These are phyloP conservation scores for Arthroderma sp. DNA, from an alignment of 2,329 filamentous ascomycete species.

Conservation along the genomic window DNA sequence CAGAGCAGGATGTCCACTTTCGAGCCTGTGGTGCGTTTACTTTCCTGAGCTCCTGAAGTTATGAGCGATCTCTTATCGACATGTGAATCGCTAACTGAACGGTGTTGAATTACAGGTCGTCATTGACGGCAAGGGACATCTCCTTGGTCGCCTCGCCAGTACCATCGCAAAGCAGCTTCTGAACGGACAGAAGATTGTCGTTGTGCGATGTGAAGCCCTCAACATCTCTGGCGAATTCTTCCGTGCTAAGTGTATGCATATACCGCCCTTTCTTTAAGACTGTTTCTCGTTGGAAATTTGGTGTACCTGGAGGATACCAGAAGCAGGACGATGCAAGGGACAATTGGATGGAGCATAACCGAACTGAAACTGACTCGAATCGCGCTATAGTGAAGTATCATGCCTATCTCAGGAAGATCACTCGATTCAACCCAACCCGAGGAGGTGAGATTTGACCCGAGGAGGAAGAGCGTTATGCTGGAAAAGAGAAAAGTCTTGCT, in stretches of 20 bases:
- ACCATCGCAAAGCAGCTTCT: constrained; percentile 99
- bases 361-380: constrained; percentile 1
- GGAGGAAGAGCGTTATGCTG: background rate
- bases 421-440: constrained; percentile 97
- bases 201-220: constrained; percentile 96
- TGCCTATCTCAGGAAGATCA: constrained; percentile 99
- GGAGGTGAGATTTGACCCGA: constrained; percentile 55
- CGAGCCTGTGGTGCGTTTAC: constrained; percentile 49
- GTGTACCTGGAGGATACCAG: background rate
- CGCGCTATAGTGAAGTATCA: constrained; percentile 88
- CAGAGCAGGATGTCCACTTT: constrained; percentile 50
- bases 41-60: constrained; percentile 1
- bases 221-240: constrained; percentile 99
- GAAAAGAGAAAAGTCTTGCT: constrained; percentile 2
- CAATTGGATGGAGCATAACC: background rate
- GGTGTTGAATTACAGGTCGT: constrained; percentile 55
- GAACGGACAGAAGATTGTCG: constrained; percentile 97
- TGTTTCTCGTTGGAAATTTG: constrained; percentile 5
- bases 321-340: background rate
- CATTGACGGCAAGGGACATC: constrained; percentile 99
- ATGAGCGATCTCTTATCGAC: constrained; percentile 2
- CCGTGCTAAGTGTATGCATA: constrained; percentile 90
- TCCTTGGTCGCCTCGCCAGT: constrained; percentile 95
- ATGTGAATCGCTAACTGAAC: constrained; percentile 21
- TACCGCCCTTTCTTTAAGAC: constrained; percentile 12